A percentile compares a stretch with the other conserved stretches of the same genome.
These are phyloP conservation scores for Rutstroemia sp. DNA, from an alignment of 2,329 filamentous ascomycete species.

Conservation along the genomic window DNA sequence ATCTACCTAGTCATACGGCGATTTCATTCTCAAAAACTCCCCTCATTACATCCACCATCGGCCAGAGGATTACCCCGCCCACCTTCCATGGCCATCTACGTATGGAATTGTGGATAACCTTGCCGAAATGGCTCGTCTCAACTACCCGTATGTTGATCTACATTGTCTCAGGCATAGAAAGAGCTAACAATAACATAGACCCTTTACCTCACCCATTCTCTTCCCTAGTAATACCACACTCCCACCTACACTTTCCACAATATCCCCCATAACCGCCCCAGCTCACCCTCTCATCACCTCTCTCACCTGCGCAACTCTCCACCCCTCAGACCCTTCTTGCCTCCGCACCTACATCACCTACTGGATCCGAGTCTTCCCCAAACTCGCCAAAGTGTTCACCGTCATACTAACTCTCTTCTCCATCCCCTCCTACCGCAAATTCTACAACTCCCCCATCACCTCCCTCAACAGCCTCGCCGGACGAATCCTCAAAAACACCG, in stretches of 20 bases:
- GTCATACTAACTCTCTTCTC: constrained; percentile 61
- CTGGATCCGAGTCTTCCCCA: constrained; percentile 76
- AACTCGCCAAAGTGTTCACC: constrained; percentile 69
- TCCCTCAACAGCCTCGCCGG: constrained; percentile 60
- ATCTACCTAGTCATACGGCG: constrained; percentile 39
- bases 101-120: constrained; percentile 75
- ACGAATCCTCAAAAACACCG: constrained; percentile 63
- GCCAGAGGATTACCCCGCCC: constrained; percentile 59
- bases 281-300: constrained; percentile 82
- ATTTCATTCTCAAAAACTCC: constrained; percentile 63
- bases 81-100: constrained; percentile 65
- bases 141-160: constrained; percentile 64
- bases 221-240: constrained; percentile 68
- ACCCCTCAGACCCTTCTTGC: constrained; percentile 83
- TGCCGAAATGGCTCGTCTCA: constrained; percentile 69
- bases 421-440: constrained; percentile 57
- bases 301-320: constrained; percentile 82
- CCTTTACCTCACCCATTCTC: constrained; percentile 78
- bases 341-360: constrained; percentile 80
- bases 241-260: constrained; percentile 54
- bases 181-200: constrained; percentile 34
- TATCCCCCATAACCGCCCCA: constrained; percentile 71
- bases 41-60: constrained; percentile 70
- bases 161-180: too few species aligned
- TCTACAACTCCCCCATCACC: constrained; percentile 62